phyloP scores from a whole-genome alignment of 192 early-diverging fungal genomes.

The Backusella morwellensis region DNA sequence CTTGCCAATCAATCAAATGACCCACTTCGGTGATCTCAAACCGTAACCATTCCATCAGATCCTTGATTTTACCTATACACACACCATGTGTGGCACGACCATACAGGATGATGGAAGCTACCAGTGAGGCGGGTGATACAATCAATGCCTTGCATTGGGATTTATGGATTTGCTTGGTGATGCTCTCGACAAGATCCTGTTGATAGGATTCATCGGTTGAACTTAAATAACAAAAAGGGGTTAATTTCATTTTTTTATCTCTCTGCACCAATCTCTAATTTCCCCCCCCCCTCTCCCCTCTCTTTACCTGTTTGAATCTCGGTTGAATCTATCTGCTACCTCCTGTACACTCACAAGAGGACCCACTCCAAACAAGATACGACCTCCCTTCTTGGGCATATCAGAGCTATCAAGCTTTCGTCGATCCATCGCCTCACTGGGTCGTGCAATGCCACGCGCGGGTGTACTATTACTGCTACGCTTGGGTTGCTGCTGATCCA shows the following conservation, averaged over 20 bases:
- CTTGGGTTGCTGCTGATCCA: constrained; percentile 30
- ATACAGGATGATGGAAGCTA: constrained; percentile 33
- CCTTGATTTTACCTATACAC: constrained; percentile 31
- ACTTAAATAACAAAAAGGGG: neutral
- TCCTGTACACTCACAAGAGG: constrained; percentile 30
- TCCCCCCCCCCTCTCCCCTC: fast-evolving
- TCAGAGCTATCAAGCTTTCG: constrained; percentile 18
- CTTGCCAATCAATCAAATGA: constrained; percentile 32
- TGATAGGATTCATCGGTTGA: constrained; percentile 1
- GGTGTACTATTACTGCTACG: neutral
- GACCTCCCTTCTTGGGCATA: constrained; percentile 17
- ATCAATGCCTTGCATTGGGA: constrained; percentile 28
- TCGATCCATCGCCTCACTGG: constrained; percentile 34
- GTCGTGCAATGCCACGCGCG: constrained; percentile 2
- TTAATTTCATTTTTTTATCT: neutral
- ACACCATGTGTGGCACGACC: constrained; percentile 37
- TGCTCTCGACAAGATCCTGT: constrained; percentile 1
- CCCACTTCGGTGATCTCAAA: constrained; percentile 14
- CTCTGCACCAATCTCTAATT: neutral
- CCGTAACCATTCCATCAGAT: constrained; percentile 30
- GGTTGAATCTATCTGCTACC: constrained; percentile 9
- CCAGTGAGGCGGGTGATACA: constrained; percentile 23
- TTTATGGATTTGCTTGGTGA: constrained; percentile 29
- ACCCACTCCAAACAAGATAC: constrained; percentile 22
- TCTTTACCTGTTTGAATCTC: neutral